Conservation (phyloP, 495 filamentous ascomycete genomes). For the Hypoxylon trugodes region DNA sequence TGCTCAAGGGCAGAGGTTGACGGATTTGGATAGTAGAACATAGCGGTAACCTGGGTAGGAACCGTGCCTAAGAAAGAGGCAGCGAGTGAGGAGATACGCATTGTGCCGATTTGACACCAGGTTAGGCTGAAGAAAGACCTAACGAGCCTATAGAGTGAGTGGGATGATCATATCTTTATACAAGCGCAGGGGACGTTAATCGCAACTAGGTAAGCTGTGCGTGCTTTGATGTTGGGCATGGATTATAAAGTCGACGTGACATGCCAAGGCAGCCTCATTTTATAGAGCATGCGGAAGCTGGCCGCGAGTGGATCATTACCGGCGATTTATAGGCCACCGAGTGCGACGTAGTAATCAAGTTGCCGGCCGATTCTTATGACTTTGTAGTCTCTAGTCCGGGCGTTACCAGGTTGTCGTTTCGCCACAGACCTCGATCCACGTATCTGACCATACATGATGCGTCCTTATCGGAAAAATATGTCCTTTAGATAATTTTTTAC, state of each 20-base stretch:
- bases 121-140: not conserved
- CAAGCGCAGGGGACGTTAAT: not conserved
- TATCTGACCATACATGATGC: slow-evolving; percentile 4
- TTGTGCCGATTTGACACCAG: slow-evolving; percentile 1
- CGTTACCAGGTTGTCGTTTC: not conserved
- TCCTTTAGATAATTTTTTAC: slow-evolving; percentile 13
- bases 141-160: not conserved
- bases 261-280: slow-evolving; percentile 18
- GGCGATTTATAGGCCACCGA: slow-evolving; percentile 14
- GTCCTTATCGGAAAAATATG: slow-evolving; percentile 10
- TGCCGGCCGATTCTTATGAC: slow-evolving; percentile 5
- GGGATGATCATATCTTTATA: not conserved
- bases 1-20: slow-evolving; percentile 43
- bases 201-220: not conserved
- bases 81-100: slow-evolving; percentile 12
- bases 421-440: not conserved
- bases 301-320: slow-evolving; percentile 5
- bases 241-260: not conserved
- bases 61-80: not conserved
- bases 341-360: slow-evolving; percentile 24
- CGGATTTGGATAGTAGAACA: slow-evolving; percentile 46
- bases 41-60: slow-evolving; percentile 10
- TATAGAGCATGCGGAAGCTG: slow-evolving; percentile 6
- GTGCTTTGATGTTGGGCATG: not conserved
- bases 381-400: slow-evolving; percentile 4